Conservation (phyloP, 345 rosid species). For the Rhizophora mangle region DNA sequence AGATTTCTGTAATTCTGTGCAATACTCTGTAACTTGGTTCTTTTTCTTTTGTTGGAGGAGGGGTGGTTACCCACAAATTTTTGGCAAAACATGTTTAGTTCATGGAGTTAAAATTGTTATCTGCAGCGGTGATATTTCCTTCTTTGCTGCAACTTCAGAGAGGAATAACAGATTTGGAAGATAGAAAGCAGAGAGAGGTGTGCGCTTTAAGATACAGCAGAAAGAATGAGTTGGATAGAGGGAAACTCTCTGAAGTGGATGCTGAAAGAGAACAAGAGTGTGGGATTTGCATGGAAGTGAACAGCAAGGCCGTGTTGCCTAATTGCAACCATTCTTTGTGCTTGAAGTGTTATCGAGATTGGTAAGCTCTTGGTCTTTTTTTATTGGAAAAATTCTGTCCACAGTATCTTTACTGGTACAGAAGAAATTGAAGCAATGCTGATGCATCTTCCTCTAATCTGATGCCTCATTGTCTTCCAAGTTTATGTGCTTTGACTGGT, state of each 20-base stretch:
- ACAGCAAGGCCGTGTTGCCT: conserved; percentile 23
- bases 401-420: no score
- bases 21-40: no score
- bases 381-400: background rate
- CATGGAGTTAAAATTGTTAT: background rate
- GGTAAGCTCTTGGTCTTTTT: conserved; percentile 5
- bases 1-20: no score
- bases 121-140: conserved; percentile 26
- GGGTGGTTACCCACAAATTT: no score
- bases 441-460: no score
- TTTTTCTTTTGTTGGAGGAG: no score
- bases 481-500: background rate
- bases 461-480: background rate
- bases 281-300: conserved; percentile 30
- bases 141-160: conserved; percentile 25
- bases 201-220: conserved; percentile 15
- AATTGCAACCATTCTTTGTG: conserved; percentile 27
- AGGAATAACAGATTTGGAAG: conserved; percentile 25
- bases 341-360: conserved; percentile 25
- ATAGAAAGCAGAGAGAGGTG: conserved; percentile 20
- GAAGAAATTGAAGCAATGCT: no score
- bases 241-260: conserved; percentile 20
- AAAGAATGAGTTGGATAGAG: conserved; percentile 18
- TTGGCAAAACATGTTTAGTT: no score
- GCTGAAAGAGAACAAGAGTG: conserved; percentile 28